Conservation (phyloP, 805 yeast species). For the Monosporozyma servazzii region DNA sequence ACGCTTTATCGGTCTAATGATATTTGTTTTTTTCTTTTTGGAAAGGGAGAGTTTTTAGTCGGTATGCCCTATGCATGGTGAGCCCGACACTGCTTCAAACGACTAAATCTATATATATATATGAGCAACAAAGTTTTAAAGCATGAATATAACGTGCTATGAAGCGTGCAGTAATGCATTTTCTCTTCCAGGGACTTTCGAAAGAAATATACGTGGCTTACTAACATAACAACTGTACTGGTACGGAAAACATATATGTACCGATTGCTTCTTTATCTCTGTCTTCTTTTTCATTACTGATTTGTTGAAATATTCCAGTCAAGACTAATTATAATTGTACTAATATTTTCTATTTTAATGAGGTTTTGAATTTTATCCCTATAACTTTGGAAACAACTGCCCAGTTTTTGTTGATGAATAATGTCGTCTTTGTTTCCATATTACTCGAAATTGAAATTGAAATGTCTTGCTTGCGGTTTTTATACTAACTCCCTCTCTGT, state of each 20-base stretch:
- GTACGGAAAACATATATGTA: neutral
- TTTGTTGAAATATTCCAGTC: neutral
- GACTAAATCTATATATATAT: neutral
- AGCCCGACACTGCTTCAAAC: slow-evolving; percentile 13
- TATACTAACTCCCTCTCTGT: neutral
- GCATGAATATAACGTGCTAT: neutral
- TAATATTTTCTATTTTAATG: no score
- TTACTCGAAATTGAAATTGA: neutral
- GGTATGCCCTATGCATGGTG: slow-evolving; percentile 6
- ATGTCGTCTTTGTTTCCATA: neutral
- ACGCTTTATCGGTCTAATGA: neutral
- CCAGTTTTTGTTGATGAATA: neutral
- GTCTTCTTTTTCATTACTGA: neutral
- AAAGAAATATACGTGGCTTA: neutral
- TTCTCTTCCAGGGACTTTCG: slow-evolving; percentile 9
- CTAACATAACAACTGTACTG: neutral
- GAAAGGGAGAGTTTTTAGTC: slow-evolving; percentile 15
- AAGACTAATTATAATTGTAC: neutral
- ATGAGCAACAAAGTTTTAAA: neutral
- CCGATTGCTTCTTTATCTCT: neutral
- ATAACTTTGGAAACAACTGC: no score
- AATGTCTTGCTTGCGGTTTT: slow-evolving; percentile 1
- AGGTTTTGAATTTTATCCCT: no score
- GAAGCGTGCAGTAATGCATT: slow-evolving; percentile 12
- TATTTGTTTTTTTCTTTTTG: neutral